phyloP scores from a whole-genome alignment of 2,329 filamentous ascomycete species.

The Domatiomyces globalis region DNA sequence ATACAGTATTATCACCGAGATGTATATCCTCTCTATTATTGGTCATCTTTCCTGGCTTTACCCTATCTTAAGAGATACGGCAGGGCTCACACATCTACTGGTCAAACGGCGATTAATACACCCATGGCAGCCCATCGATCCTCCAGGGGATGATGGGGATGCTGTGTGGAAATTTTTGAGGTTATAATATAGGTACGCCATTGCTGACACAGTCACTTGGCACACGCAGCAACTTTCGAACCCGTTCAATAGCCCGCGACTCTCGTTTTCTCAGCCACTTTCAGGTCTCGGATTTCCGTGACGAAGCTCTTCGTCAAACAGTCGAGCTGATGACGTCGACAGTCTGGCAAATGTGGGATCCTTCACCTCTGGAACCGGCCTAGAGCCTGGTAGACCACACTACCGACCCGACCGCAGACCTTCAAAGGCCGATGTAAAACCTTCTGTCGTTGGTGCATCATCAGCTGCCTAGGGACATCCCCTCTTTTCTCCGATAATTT shows the following conservation, averaged over 20 bases:
- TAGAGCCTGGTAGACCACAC: constrained; percentile 2
- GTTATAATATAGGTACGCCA: too few species aligned
- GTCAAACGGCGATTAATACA: too few species aligned
- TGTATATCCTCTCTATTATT: too few species aligned
- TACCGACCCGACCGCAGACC: background rate
- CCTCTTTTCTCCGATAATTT: too few species aligned
- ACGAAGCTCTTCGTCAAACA: constrained; percentile 4
- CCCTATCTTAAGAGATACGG: too few species aligned
- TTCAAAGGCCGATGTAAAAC: background rate
- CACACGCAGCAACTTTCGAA: background rate
- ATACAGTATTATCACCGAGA: too few species aligned
- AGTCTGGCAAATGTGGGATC: constrained; percentile 8
- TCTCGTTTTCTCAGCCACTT: constrained; percentile 1
- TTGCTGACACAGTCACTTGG: background rate
- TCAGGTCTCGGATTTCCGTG: background rate
- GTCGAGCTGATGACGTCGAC: constrained; percentile 5
- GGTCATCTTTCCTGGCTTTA: too few species aligned
- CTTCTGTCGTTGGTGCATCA: background rate
- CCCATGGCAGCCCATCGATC: too few species aligned
- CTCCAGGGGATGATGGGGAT: too few species aligned
- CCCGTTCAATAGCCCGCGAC: background rate
- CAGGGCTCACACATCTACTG: too few species aligned
- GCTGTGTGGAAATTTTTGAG: too few species aligned
- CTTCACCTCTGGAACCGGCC: constrained; percentile 4
- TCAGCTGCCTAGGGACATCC: too few species aligned